Evolutionary conservation across 2,329 filamentous ascomycete species (phyloP).

Genomic region (Trichoderma atroviride): DNA sequence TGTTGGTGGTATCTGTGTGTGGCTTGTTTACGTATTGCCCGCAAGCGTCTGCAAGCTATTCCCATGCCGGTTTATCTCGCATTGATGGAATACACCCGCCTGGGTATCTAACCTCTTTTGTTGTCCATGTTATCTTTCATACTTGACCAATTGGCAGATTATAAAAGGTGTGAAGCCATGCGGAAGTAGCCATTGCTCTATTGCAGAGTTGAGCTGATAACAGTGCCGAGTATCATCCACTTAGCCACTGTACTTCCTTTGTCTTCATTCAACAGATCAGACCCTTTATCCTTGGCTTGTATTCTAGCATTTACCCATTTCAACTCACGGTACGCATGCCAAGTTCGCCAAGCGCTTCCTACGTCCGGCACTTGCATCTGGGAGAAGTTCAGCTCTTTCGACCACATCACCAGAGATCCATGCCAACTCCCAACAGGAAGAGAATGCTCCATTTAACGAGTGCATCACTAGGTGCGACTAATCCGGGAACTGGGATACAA

Average conservation of each 20-base stretch:
- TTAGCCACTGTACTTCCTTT: constrained; percentile 34
- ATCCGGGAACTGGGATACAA: neutral
- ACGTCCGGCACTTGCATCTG: neutral
- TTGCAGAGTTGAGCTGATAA: neutral
- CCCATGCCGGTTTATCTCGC: neutral
- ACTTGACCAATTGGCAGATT: no score
- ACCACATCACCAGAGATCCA: neutral
- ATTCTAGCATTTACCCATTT: neutral
- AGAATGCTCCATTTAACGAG: neutral
- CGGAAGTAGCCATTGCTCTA: no score
- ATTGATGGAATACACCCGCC: neutral
- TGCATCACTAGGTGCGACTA: neutral
- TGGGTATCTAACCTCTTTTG: no score
- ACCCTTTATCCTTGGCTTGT: neutral
- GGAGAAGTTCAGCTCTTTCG: neutral
- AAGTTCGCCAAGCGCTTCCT: neutral
- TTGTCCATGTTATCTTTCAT: no score
- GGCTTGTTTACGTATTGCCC: neutral
- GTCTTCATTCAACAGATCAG: neutral
- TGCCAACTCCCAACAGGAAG: neutral
- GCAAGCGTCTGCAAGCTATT: neutral
- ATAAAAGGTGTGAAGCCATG: neutral
- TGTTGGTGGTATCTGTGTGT: neutral
- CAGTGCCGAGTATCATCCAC: constrained; percentile 30
- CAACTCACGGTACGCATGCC: neutral